Base-by-base conservation (phyloP, 2,329 filamentous ascomycete genomes). In the Aspergillus hiratsukae region DNA sequence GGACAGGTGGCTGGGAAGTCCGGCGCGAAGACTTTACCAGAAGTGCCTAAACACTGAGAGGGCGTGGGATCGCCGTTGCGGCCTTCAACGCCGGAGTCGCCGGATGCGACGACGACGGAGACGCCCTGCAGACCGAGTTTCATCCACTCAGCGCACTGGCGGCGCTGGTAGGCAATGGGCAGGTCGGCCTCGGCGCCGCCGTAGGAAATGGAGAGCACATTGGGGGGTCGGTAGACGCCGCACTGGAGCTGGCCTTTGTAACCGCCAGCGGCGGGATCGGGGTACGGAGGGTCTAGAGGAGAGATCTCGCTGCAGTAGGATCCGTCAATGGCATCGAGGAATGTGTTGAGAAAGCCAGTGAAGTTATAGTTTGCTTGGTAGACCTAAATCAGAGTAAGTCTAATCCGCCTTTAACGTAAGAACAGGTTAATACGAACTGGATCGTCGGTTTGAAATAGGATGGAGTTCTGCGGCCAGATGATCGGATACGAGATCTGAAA, bases 71-170 rank as follows among this genome's bases (percentile, higher is more conserved):
- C 67, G 9, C 68, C 67, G 25, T 56, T 55, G 37, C 64, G 63
- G 41, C 70, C 68, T 9, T 64, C 71, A 3, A 78, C 78, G 45
- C 78, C 78, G 27, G 68, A 74, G 62, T 81, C 79, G 10, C 79
- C 78, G 3, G 75, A 78, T 7, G 78, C 75, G 21, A 79, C 73
- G 43, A 81, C 61, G 37, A 80, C 67, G 8, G 74, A 76, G 10
- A 78, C 72, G 21, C 79, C 79, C 58, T 78, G 76, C 41, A 79
- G 68, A n/a, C 78, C 78, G 21, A 81, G 73, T 61, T 81, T 81
- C 70, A 80, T 72, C 66, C 72, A 79, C 57, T 78, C 75, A 25
- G 65, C 64, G 59, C 75, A 78, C 59, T 77, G 72, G 49, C 72
- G 72, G 14, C 61, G 66, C 56, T 73, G 70, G 58, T 75, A 75